Base-by-base conservation (phyloP, 306 rosid genomes). In the Leucaena leucocephala region DNA sequence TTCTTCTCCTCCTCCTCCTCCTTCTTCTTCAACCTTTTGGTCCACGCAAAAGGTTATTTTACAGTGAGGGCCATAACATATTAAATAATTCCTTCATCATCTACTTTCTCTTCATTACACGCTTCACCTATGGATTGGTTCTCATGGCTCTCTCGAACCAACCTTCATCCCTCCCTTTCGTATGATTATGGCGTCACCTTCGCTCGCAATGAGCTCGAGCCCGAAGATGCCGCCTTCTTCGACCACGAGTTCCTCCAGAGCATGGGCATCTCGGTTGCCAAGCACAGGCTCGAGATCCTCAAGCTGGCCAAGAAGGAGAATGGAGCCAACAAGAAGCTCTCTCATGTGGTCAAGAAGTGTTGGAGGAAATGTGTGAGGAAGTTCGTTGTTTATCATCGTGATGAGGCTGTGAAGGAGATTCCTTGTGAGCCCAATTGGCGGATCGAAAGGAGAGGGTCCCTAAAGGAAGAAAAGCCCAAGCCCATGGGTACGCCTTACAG, bases 191-290 rank as follows among this genome's bases (percentile, higher is more conserved):
- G 99, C 68, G 89, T 93, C 61, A 78, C 81, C 39, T 90, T 96
- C 17, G 82, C 92, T 0, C 90, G 94, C 66, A 93, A 96, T 8
- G 85, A 89, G 84, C 94, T 96, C 44, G 90, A 81, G 15, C 34
- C 80, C 8, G 89, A 85, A 21, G 97, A 96, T 57, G 89, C 89
- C 13, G 17, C 57, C 44, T 82, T 71, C 85, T 91, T 96, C 86
- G 85, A 91, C 93, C 99, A 96, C 2, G 93, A 91, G 83, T 88
- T 93, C 40, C 94, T 95, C 2, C 98, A 89, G 62, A 95, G 93
- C 86, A 91, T 93, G 91, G 99, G 99, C 9, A 75, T 96, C 74
- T 80, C 92, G 1, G 85, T 93, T 38, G 98, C 98, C 84, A 96
- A 93, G 76, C 98, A 96, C 86, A 79, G 99, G 71, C 89, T 96